Evolutionary conservation across 148 eudicot species (phyloP).

Genomic region (Beta vulgaris): DNA sequence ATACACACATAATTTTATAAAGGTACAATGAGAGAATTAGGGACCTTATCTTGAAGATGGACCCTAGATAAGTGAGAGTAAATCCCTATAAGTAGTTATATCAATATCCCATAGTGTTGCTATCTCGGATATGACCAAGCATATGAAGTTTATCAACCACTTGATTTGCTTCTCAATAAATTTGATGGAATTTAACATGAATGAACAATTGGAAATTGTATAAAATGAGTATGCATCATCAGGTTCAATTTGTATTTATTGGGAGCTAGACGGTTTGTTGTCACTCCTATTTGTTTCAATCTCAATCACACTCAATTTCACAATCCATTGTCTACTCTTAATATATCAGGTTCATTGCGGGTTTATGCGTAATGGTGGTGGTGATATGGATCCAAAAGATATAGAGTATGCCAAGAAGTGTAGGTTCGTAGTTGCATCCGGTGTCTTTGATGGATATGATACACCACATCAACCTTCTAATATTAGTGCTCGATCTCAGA

Average conservation of each 20-base stretch:
- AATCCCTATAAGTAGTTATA: too few relatives aligned
- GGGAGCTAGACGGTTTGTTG: background rate
- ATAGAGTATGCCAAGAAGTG: constrained; percentile 76
- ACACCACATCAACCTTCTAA: constrained; percentile 92
- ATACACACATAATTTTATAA: too few relatives aligned
- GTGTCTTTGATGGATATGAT: constrained; percentile 96
- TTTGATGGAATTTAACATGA: too few relatives aligned
- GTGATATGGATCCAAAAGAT: constrained; percentile 76
- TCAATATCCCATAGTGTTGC: too few relatives aligned
- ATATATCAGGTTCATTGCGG: constrained; percentile 88
- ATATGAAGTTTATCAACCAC: too few relatives aligned
- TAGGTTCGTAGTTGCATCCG: constrained; percentile 89
- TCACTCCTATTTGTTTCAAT: background rate
- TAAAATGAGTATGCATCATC: background rate
- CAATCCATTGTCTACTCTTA: background rate
- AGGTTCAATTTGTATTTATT: background rate
- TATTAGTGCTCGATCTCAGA: constrained; percentile 64
- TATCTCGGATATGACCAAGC: too few relatives aligned
- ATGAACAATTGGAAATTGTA: background rate
- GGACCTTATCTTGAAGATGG: too few relatives aligned
- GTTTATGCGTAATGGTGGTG: constrained; percentile 81
- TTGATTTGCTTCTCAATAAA: too few relatives aligned
- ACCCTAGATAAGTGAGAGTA: too few relatives aligned
- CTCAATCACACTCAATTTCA: background rate
- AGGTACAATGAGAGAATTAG: too few relatives aligned